Evolutionary conservation across 352 stramenopile species (phyloP).

Genomic region (Phytophthora colocasiae): DNA sequence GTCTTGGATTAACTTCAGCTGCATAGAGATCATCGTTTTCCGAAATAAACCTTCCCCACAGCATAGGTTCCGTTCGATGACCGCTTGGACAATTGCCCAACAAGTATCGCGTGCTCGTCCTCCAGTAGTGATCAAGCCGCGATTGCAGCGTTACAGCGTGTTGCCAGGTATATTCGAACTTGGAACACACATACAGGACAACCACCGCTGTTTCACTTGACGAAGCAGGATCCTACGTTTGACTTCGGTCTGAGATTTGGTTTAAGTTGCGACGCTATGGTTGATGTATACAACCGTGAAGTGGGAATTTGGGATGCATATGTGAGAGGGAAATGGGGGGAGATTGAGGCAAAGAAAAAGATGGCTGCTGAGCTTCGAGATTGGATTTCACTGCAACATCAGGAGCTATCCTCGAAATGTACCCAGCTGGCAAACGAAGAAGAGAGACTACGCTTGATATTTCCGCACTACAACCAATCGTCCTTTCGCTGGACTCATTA

Average conservation of each 20-base stretch:
- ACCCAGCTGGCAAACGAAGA: too few relatives aligned
- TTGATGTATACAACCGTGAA: slow-evolving; percentile 11
- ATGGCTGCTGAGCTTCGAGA: neutral
- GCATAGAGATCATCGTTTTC: slow-evolving; percentile 47
- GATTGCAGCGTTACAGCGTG: slow-evolving; percentile 36
- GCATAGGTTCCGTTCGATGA: slow-evolving; percentile 44
- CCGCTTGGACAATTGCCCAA: slow-evolving; percentile 55
- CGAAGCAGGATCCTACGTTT: slow-evolving; percentile 43
- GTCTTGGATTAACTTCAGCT: slow-evolving; percentile 31
- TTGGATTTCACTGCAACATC: too few relatives aligned
- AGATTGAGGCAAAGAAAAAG: slow-evolving; percentile 7
- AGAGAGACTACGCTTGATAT: too few relatives aligned
- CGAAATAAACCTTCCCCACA: slow-evolving; percentile 40
- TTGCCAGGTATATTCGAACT: slow-evolving; percentile 48
- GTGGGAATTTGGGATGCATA: slow-evolving; percentile 27
- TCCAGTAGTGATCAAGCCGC: slow-evolving; percentile 45
- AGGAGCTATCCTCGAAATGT: too few relatives aligned
- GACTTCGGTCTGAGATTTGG: slow-evolving; percentile 43
- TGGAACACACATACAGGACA: slow-evolving; percentile 30
- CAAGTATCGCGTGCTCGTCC: slow-evolving; percentile 50
- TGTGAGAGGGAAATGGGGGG: slow-evolving; percentile 12
- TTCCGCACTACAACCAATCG: too few relatives aligned
- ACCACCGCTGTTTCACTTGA: slow-evolving; percentile 53
- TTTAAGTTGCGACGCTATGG: slow-evolving; percentile 13
- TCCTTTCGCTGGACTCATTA: too few relatives aligned